Conservation (phyloP, 1,139 yeast species). For the Lodderomyces beijingensis region DNA sequence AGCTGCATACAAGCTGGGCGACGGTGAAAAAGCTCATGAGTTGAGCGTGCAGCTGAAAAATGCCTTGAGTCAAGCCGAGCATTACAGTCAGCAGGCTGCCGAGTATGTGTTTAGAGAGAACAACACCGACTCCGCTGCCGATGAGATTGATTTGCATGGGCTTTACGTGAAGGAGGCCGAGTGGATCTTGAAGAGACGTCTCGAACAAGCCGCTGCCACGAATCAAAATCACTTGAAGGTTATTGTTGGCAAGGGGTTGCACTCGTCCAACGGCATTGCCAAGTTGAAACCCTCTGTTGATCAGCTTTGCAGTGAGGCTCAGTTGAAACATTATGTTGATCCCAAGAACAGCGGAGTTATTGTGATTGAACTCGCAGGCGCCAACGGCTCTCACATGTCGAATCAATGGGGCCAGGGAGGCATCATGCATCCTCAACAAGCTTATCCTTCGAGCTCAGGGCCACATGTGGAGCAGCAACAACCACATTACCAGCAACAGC, state of each 20-base stretch:
- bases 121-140: slow-evolving; percentile 75
- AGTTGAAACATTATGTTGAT: slow-evolving; percentile 59
- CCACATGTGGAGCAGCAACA: slow-evolving; percentile 28
- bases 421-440: slow-evolving; percentile 24
- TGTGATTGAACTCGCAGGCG: slow-evolving; percentile 53
- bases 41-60: slow-evolving; percentile 67
- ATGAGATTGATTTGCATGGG: slow-evolving; percentile 94
- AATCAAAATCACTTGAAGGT: slow-evolving; percentile 57
- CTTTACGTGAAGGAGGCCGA: slow-evolving; percentile 85
- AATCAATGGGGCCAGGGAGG: slow-evolving; percentile 35
- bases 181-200: slow-evolving; percentile 66
- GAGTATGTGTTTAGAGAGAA: slow-evolving; percentile 86
- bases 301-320: slow-evolving; percentile 62
- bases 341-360: slow-evolving; percentile 76
- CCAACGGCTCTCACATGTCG: slow-evolving; percentile 45
- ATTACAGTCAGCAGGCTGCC: slow-evolving; percentile 76
- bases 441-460: slow-evolving; percentile 25
- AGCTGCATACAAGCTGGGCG: slow-evolving; percentile 69
- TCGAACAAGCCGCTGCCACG: slow-evolving; percentile 59
- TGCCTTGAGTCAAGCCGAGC: slow-evolving; percentile 58
- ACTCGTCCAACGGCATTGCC: slow-evolving; percentile 76
- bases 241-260: slow-evolving; percentile 94
- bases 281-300: slow-evolving; percentile 89
- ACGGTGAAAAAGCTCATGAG: slow-evolving; percentile 66
- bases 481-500: slow-evolving; percentile 20